phyloP scores from a whole-genome alignment of 495 filamentous ascomycete species.

The Trichoderma virens region DNA sequence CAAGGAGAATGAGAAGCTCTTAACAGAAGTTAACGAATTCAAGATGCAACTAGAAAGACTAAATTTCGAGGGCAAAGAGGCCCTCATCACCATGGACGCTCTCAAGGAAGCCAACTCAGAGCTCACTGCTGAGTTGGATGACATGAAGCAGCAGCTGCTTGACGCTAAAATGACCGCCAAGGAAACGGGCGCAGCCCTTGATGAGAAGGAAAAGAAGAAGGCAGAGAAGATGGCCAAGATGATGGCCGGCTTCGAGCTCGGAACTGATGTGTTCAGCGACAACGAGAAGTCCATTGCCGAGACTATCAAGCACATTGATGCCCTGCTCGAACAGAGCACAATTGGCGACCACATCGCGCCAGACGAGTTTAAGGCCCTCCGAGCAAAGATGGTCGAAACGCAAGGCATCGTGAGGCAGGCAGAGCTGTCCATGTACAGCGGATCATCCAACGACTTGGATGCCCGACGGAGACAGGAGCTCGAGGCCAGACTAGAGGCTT shows the following conservation, averaged over 20 bases:
- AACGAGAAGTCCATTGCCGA: slow-evolving; percentile 79
- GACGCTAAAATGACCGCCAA: slow-evolving; percentile 93
- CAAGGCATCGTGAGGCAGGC: slow-evolving; percentile 91
- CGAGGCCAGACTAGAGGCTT: slow-evolving; percentile 59
- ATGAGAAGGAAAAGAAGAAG: slow-evolving; percentile 98
- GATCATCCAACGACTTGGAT: slow-evolving; percentile 51
- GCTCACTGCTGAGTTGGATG: slow-evolving; percentile 83
- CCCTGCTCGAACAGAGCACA: slow-evolving; percentile 65
- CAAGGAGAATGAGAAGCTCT: slow-evolving; percentile 80
- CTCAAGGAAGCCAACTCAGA: slow-evolving; percentile 93
- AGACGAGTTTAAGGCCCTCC: slow-evolving; percentile 70
- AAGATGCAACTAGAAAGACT: slow-evolving; percentile 94
- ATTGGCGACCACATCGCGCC: slow-evolving; percentile 72
- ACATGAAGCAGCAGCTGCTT: slow-evolving; percentile 92
- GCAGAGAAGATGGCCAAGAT: slow-evolving; percentile 99
- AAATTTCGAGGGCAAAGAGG: slow-evolving; percentile 93
- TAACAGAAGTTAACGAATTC: slow-evolving; percentile 77
- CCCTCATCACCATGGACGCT: slow-evolving; percentile 93
- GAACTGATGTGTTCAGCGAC: slow-evolving; percentile 79
- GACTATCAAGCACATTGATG: slow-evolving; percentile 72
- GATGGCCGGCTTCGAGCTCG: slow-evolving; percentile 97
- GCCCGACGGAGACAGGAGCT: slow-evolving; percentile 61
- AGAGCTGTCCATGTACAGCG: slow-evolving; percentile 63
- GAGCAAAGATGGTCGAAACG: slow-evolving; percentile 70
- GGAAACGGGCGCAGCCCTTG: slow-evolving; percentile 76